Percentiles rank a stretch among this genome's conserved stretches.
These are phyloP conservation scores for Botryotinia narcissicola DNA, from an alignment of 2,329 filamentous ascomycete genomes.

Conservation along the genomic window DNA sequence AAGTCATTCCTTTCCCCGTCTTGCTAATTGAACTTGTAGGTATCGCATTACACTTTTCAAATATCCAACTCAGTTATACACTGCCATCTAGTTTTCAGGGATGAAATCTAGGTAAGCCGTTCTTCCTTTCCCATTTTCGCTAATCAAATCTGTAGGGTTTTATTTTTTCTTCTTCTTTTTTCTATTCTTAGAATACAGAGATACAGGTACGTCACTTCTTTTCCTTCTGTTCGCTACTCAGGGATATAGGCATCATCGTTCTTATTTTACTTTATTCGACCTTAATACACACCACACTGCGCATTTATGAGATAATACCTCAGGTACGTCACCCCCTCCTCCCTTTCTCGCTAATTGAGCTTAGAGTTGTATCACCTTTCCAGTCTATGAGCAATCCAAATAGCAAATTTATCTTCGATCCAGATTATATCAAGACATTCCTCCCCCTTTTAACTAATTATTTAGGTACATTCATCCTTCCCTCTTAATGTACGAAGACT, in stretches of 20 bases:
- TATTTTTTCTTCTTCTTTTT: not conserved
- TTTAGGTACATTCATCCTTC: not conserved
- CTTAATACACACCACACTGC: not conserved
- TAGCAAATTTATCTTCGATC: not conserved
- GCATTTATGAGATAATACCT: not conserved
- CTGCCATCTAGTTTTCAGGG: not conserved
- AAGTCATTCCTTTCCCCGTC: not conserved
- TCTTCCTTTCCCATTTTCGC: not conserved
- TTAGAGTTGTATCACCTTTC: not conserved
- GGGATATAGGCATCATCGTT: not conserved
- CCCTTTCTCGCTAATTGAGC: not conserved
- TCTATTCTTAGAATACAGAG: not conserved
- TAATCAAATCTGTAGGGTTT: not conserved
- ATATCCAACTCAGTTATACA: not conserved
- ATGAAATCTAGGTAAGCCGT: not conserved
- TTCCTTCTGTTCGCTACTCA: not conserved
- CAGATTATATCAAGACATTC: not conserved
- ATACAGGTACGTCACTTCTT: not conserved
- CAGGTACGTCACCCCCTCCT: not conserved
- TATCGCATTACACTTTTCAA: not conserved
- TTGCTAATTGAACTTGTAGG: not conserved
- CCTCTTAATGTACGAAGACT: not conserved
- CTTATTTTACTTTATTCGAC: not conserved
- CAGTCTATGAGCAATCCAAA: not conserved
- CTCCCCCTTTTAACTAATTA: not conserved